Base-by-base conservation (phyloP, 805 yeast genomes). In the Barnettozyma sucrosica region DNA sequence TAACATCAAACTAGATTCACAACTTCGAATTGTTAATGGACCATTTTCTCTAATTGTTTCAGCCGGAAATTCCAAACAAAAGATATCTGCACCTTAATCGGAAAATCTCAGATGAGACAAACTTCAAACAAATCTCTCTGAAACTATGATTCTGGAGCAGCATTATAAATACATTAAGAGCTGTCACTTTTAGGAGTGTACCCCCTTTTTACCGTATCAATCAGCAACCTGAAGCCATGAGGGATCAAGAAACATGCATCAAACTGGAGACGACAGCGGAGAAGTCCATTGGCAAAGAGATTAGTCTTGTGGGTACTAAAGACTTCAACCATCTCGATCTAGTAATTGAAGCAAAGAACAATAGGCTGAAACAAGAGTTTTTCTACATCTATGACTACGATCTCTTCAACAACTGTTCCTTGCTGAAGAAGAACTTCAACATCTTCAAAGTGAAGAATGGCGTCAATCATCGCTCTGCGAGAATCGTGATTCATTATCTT, bases 361-460 rank as follows among this genome's bases (percentile, higher is more conserved):
- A 57, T 47, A 51, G 65, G 37, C 53, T 60, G 44, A 55, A 55
- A 37, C 51, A 61, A 11, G 66, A 64, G 40, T 55, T 56, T 41
- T 61, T 61, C 50, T 66, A 64, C 52, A 60, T 66, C 47, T 67
- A 66, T 44, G 66, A 67, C 49, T 56, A 57, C 41, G 59, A 57
- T 16, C 53, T 55, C 41, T 65, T 64, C 53, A 58, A 61, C 52
- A 51, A 55, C 24, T 58, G 63, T 25, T 53, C 64, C 3, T 28
- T 61, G 5, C 44, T 61, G 28, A 61, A 56, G 39, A 45, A 55
- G 10, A 52, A 59, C 34, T 61, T 55, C 43, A 55, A 56, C 37
- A 54, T 62, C 21, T 51, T 62, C 4, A 24, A 34, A 11, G 49
- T 43, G 10, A 41, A 48, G 28, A 46, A 54, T 9, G 56, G 53